A percentile compares a stretch with the other conserved stretches of the same genome.
Conservation (phyloP, 225 moss, liverwort and hornwort genomes). For the Climacium dendroides region DNA sequence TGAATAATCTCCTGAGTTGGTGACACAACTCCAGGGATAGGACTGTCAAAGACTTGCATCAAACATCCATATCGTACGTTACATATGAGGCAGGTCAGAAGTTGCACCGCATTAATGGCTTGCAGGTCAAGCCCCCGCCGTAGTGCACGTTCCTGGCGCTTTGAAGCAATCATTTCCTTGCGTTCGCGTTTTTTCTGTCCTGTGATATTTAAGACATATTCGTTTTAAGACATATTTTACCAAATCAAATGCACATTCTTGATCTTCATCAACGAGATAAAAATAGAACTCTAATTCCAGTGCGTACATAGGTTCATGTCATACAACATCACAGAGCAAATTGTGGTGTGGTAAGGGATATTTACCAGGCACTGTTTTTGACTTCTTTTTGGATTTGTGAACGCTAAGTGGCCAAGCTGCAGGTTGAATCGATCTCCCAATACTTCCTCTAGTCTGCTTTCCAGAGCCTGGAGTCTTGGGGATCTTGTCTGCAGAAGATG, state of each 20-base stretch:
- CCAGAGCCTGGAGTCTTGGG: slow-evolving; percentile 7
- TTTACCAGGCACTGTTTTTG: slow-evolving; percentile 58
- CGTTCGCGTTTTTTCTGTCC: slow-evolving; percentile 72
- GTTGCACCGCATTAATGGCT: slow-evolving; percentile 58
- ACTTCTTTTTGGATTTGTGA: slow-evolving; percentile 37
- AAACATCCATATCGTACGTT: not conserved
- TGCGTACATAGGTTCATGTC: not conserved
- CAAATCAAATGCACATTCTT: not conserved
- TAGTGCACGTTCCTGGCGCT: slow-evolving; percentile 62
- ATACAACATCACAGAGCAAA: not conserved
- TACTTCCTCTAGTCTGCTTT: slow-evolving; percentile 7
- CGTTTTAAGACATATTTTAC: not conserved
- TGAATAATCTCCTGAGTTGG: not conserved
- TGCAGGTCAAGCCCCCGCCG: slow-evolving; percentile 59
- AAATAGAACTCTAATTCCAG: not conserved
- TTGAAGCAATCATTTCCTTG: slow-evolving; percentile 59
- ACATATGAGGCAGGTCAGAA: slow-evolving; percentile 11
- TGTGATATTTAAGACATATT: slow-evolving; percentile 2
- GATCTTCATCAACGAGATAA: not conserved
- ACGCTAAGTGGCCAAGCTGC: slow-evolving; percentile 49
- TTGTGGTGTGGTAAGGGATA: not conserved
- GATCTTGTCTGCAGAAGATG: slow-evolving; percentile 7
- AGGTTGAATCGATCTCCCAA: slow-evolving; percentile 21
- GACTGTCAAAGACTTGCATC: not conserved
- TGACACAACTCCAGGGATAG: not conserved